Percentiles rank a stretch among this genome's conserved stretches.
Evolutionary conservation across 2,329 filamentous ascomycete species (phyloP).

Genomic region (Berkeleyomyces rouxiae): DNA sequence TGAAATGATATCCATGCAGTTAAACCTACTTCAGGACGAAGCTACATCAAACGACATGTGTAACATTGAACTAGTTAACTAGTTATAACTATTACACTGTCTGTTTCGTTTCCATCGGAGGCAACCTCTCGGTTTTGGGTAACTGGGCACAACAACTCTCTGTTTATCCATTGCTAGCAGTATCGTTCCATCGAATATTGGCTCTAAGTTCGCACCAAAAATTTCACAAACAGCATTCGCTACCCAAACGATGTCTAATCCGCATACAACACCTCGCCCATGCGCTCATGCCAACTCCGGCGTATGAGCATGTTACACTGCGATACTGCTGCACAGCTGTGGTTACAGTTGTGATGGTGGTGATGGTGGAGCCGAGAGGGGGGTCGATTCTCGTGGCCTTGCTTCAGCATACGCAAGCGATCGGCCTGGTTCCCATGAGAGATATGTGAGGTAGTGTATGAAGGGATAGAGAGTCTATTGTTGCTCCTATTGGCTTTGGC

Average conservation of each 20-base stretch:
- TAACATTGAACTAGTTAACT: no score
- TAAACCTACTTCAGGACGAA: no score
- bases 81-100: no score
- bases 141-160: no score
- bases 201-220: neutral
- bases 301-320: neutral
- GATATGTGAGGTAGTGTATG: neutral
- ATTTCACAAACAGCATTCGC: neutral
- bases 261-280: conserved; percentile 1
- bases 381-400: neutral
- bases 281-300: conserved; percentile 8
- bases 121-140: no score
- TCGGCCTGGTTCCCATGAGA: neutral
- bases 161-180: neutral
- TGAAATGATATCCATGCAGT: no score
- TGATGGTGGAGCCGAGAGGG: no score
- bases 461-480: neutral
- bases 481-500: no score
- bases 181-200: neutral
- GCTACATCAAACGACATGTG: no score
- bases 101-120: no score
- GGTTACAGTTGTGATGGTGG: neutral
- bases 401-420: neutral
- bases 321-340: neutral
- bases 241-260: neutral